These are phyloP conservation scores for Pestalotiopsis sp. DNA, from an alignment of 2,329 filamentous ascomycete species.

Conservation along the genomic window DNA sequence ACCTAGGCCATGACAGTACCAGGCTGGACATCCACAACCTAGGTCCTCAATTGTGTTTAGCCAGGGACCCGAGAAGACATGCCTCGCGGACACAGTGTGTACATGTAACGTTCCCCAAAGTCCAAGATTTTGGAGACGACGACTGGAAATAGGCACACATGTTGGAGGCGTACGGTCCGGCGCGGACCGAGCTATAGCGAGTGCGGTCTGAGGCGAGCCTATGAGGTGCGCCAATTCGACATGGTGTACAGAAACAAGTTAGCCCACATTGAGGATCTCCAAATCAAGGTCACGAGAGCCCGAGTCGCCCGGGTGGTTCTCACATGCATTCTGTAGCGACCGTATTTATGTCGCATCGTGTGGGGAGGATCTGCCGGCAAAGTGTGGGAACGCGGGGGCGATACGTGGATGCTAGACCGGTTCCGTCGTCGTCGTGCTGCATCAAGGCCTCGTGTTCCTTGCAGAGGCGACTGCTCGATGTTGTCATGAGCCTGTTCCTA, in stretches of 20 bases:
- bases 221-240: not conserved
- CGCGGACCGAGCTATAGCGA: not conserved
- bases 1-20: too few species aligned
- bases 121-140: not conserved
- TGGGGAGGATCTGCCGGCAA: slow-evolving; percentile 22
- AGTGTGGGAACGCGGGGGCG: slow-evolving; percentile 23
- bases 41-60: too few species aligned
- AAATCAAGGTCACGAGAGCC: not conserved
- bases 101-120: not conserved
- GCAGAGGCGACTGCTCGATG: not conserved
- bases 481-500: not conserved
- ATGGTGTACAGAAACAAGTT: not conserved
- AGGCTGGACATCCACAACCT: too few species aligned
- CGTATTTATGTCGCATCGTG: slow-evolving; percentile 7
- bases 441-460: slow-evolving; percentile 14
- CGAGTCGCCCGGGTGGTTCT: not conserved
- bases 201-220: not conserved
- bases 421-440: slow-evolving; percentile 5
- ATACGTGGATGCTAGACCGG: slow-evolving; percentile 9
- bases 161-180: not conserved
- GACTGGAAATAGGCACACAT: too few species aligned
- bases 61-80: too few species aligned
- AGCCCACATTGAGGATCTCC: slow-evolving; percentile 7
- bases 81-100: too few species aligned
- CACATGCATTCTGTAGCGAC: not conserved